Evolutionary conservation across 2,329 filamentous ascomycete genomes (phyloP).

Genomic region (Colletotrichum acutatum): DNA sequence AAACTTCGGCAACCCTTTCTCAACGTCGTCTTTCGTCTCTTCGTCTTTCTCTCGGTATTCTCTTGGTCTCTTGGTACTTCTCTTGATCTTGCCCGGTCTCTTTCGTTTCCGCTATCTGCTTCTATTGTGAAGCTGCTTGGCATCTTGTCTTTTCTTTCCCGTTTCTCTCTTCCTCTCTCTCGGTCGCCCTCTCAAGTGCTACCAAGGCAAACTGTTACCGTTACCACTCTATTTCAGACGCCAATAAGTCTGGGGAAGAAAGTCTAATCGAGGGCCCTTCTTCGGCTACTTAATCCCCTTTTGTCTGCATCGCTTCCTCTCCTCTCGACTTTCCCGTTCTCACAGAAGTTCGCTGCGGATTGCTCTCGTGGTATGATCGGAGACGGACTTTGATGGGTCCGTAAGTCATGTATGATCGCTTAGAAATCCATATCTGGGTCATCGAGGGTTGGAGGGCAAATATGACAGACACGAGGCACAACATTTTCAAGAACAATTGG

Average conservation of each 20-base stretch:
- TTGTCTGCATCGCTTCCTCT: too few species aligned
- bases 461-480: too few species aligned
- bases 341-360: neutral
- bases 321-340: too few species aligned
- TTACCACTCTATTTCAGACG: constrained; percentile 10
- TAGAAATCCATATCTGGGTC: neutral
- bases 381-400: neutral
- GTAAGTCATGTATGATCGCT: neutral
- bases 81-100: neutral
- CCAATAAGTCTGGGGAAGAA: constrained; percentile 3
- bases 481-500: neutral
- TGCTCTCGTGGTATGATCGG: neutral
- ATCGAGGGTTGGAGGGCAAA: neutral
- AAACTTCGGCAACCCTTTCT: neutral
- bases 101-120: constrained; percentile 4
- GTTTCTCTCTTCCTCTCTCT: neutral
- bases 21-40: constrained; percentile 13
- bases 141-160: constrained; percentile 21
- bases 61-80: neutral
- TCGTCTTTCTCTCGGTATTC: too few species aligned
- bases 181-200: neutral
- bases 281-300: constrained; percentile 1
- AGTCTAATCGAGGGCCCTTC: neutral
- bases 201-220: neutral
- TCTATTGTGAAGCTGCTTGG: neutral